Base-by-base conservation (phyloP, 345 rosid genomes). In the Brassica napus region DNA sequence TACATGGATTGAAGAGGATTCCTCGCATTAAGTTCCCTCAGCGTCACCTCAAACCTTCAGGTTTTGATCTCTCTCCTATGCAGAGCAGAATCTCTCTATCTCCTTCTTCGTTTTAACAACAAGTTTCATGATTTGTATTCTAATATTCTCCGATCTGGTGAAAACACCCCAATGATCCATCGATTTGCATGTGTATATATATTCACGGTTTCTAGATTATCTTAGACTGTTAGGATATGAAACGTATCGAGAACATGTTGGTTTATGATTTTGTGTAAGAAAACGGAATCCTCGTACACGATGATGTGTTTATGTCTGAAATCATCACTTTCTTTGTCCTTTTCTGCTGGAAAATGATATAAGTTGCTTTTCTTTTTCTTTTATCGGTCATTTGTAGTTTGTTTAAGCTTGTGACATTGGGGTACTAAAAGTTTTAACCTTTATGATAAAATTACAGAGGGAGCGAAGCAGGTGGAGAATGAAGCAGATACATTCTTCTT, bases 1-100 rank as follows among this genome's bases (percentile, higher is more conserved):
- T 81, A 62, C 90, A 89, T 79, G 88, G 86, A 8, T 65, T 89
- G 85, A 94, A 90, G 89, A 87, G 97, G 86, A 86, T 94, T 72
- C 97, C 97, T 73, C 90, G 92, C 80, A 92, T 94, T 84, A 94
- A 87, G 80, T 92, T 94, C 34, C 97, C 97, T 47, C 89, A 82
- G 73, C 74, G 97, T 57, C 90, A 84, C 52, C 67, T 83, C 5
- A 87, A 89, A 5, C 59, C 91, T 44, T 82, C 90, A 74, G 87
- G 90, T 89, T 47, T 7, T 39, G 16, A 47, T 30, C 24, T 4
- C 16, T 16, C 24, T 7, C 11, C 10, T 30, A 2, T 32, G 42
- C 30, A 39, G 16, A 24, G 42, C 30, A 39, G 16, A 24, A 12
- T 54, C 31, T 10, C 8, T 54, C 23, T 9, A 2, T 69, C 8